Conservation (phyloP, 2,329 filamentous ascomycete species). For the Epichloe gansuensis region DNA sequence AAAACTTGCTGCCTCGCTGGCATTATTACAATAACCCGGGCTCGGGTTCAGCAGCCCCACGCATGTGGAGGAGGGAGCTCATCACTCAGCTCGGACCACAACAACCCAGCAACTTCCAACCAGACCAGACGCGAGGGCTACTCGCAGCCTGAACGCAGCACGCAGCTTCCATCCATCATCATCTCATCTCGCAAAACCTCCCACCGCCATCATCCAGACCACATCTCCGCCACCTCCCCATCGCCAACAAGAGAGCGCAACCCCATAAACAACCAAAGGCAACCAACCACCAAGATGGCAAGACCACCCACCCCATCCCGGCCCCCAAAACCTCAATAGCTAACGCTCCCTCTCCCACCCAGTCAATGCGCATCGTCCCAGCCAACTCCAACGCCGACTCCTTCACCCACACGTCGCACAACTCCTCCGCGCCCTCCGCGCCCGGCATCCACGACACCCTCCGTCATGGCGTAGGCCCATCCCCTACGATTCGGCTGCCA, state of each 20-base stretch:
- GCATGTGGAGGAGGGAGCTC: too few species aligned
- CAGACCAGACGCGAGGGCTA: conserved; percentile 15
- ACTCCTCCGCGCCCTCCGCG: conserved; percentile 71
- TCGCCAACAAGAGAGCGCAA: not conserved
- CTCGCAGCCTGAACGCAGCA: conserved; percentile 14
- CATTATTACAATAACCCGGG: too few species aligned
- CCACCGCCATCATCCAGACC: conserved; percentile 5
- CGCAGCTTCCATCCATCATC: conserved; percentile 1
- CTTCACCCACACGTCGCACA: conserved; percentile 49
- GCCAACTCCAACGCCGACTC: conserved; percentile 51
- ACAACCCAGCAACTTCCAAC: not conserved
- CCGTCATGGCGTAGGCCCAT: conserved; percentile 66
- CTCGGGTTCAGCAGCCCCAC: too few species aligned
- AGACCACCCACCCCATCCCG: conserved; percentile 11
- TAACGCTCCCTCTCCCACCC: conserved; percentile 26
- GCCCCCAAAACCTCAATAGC: conserved; percentile 4
- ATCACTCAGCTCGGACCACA: not conserved
- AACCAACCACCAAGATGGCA: conserved; percentile 34
- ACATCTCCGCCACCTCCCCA: not conserved
- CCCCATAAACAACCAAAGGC: not conserved
- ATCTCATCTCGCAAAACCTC: not conserved
- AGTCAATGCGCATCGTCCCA: conserved; percentile 88
- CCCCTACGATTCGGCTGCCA: conserved; percentile 34
- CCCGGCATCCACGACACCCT: conserved; percentile 91
- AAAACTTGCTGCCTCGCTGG: too few species aligned